These are phyloP conservation scores for Cubamyces lactineus DNA, from an alignment of 768 basidiomycete genomes.

Conservation along the genomic window DNA sequence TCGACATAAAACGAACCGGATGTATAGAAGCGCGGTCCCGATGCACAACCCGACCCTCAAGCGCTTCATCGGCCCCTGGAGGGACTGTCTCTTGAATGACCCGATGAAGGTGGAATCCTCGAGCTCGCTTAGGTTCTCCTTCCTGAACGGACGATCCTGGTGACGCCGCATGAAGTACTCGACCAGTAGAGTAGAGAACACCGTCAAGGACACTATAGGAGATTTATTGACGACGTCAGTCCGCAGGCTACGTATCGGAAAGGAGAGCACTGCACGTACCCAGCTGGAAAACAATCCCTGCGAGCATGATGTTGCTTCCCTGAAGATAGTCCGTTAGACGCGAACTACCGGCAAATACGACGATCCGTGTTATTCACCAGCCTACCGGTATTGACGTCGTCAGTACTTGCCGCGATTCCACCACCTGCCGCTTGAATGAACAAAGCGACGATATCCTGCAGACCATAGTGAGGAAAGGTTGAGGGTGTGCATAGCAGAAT, in stretches of 20 bases:
- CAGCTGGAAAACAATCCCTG: constrained; percentile 32
- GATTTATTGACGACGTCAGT: background rate
- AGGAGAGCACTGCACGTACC: background rate
- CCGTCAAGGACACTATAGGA: background rate
- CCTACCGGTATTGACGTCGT: no score
- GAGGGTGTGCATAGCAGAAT: no score
- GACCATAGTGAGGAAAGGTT: no score
- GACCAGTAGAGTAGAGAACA: background rate
- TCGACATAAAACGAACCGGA: constrained; percentile 7
- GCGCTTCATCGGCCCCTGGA: constrained; percentile 2
- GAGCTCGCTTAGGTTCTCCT: background rate
- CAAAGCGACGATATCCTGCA: no score
- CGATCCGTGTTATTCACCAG: no score
- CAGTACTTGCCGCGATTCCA: no score
- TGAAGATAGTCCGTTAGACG: background rate
- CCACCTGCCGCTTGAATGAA: no score
- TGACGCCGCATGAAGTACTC: constrained; percentile 5
- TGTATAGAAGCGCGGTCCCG: constrained; percentile 9
- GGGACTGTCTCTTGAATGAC: background rate
- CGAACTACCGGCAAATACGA: no score
- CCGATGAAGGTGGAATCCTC: background rate
- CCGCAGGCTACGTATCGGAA: background rate
- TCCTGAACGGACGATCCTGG: constrained; percentile 23
- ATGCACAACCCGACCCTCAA: constrained; percentile 10
- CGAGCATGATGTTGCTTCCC: constrained; percentile 33